Evolutionary conservation across 768 basidiomycete species (phyloP).

Genomic region (Austroboletus eburneus): DNA sequence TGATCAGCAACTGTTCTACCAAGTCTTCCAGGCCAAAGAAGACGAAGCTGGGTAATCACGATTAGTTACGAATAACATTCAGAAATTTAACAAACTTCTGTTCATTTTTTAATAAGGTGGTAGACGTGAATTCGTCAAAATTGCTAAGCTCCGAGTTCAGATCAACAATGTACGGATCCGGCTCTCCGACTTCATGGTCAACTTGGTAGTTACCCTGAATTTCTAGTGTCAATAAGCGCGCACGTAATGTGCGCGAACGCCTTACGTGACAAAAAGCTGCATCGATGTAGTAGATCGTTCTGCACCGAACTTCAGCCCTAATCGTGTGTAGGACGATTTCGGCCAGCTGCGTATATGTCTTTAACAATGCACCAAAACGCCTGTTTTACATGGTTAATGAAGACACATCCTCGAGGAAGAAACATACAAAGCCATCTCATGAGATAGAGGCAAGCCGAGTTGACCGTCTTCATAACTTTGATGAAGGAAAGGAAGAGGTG

Average conservation of each 20-base stretch:
- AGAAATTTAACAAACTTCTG: constrained; percentile 49
- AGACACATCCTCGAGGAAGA: not conserved
- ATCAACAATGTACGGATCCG: constrained; percentile 84
- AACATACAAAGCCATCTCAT: constrained; percentile 84
- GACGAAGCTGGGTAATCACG: constrained; percentile 56
- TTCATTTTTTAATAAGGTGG: constrained; percentile 59
- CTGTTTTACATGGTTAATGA: constrained; percentile 38
- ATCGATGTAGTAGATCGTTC: constrained; percentile 75
- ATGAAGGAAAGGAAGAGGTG: constrained; percentile 41
- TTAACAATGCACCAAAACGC: constrained; percentile 85
- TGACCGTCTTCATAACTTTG: constrained; percentile 40
- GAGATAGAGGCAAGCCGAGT: constrained; percentile 72
- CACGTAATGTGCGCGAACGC: constrained; percentile 18
- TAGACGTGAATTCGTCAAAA: constrained; percentile 66
- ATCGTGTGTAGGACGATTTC: constrained; percentile 85
- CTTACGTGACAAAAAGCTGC: constrained; percentile 73
- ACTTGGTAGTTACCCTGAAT: constrained; percentile 79
- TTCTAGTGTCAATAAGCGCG: constrained; percentile 7
- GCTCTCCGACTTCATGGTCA: constrained; percentile 82
- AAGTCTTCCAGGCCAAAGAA: constrained; percentile 83
- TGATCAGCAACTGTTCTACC: constrained; percentile 79
- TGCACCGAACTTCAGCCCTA: constrained; percentile 82
- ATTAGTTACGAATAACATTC: not conserved
- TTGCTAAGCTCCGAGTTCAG: constrained; percentile 76
- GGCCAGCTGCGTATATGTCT: constrained; percentile 87